Evolutionary conservation across 805 yeast species (phyloP).

Genomic region (Spathaspora hagerdaliae): DNA sequence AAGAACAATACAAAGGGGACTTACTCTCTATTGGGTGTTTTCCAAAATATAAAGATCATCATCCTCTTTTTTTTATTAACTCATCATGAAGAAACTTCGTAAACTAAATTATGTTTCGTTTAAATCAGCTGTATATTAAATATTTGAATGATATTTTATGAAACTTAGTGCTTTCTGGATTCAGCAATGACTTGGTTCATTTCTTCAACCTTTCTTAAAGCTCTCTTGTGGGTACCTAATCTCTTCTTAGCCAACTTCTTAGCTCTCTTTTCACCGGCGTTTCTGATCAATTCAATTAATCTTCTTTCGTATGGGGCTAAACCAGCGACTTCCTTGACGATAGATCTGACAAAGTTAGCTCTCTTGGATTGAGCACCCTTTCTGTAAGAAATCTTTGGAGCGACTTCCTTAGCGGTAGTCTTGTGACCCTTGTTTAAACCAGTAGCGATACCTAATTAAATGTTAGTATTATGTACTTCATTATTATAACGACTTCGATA

Average conservation of each 20-base stretch:
- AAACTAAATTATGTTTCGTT: background rate
- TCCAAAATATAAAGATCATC: no score
- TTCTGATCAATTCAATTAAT: conserved; percentile 98
- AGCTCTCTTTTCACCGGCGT: conserved; percentile 99
- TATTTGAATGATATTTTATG: background rate
- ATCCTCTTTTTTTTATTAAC: no score
- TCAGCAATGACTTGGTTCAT: conserved; percentile 94
- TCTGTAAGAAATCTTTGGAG: conserved; percentile 79
- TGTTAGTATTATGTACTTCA: conserved; percentile 26
- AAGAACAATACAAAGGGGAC: no score
- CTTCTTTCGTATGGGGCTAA: conserved; percentile 99
- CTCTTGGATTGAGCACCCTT: conserved; percentile 96
- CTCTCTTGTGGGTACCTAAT: conserved; percentile 99
- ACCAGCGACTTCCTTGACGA: conserved; percentile 97
- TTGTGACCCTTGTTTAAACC: conserved; percentile 99
- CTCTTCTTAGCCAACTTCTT: conserved; percentile 99
- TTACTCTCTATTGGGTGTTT: no score
- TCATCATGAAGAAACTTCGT: no score
- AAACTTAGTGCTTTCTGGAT: conserved; percentile 82
- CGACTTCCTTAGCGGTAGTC: conserved; percentile 76
- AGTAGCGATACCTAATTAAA: conserved; percentile 76
- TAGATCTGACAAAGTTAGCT: conserved; percentile 90
- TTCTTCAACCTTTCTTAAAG: conserved; percentile 99
- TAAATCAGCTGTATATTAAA: background rate
- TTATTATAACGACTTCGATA: no score